Conservation (phyloP, 148 eudicot species). For the Amaranthus cruentus region DNA sequence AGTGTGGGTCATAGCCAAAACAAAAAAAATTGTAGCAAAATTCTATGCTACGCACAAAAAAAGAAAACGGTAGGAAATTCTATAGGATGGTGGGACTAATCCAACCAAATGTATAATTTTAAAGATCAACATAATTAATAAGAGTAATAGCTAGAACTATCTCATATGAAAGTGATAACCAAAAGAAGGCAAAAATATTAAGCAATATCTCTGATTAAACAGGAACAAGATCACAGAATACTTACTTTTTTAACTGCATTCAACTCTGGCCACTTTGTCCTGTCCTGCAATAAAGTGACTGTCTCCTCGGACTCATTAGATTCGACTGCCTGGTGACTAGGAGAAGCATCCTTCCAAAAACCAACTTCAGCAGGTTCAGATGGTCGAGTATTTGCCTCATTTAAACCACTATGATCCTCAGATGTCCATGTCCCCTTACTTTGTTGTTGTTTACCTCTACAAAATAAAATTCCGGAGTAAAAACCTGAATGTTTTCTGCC, state of each 20-base stretch:
- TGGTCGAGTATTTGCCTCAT: conserved; percentile 34
- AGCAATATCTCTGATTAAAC: not conserved
- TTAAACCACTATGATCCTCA: conserved; percentile 38
- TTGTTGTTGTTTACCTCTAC: conserved; percentile 55
- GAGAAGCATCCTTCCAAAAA: conserved; percentile 34
- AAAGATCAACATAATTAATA: no score
- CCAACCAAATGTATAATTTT: no score
- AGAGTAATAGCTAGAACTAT: no score
- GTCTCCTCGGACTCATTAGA: conserved; percentile 35
- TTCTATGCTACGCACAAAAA: no score
- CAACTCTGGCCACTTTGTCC: conserved; percentile 48
- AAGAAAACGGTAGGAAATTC: no score
- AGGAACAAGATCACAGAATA: conserved; percentile 1
- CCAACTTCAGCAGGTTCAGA: conserved; percentile 37
- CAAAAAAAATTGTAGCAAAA: no score
- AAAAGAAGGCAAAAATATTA: not conserved
- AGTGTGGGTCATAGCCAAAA: no score
- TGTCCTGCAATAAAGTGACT: conserved; percentile 41
- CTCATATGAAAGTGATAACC: not conserved
- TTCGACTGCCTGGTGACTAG: conserved; percentile 35
- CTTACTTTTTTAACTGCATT: conserved; percentile 51
- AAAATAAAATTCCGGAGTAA: conserved; percentile 18
- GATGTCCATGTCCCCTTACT: conserved; percentile 28
- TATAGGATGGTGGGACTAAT: no score
- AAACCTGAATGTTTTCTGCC: not conserved